A percentile compares a stretch with the other conserved stretches of the same genome.
phyloP scores from a whole-genome alignment of 73 alveolate genomes.

The Paraurostyla sp. region DNA sequence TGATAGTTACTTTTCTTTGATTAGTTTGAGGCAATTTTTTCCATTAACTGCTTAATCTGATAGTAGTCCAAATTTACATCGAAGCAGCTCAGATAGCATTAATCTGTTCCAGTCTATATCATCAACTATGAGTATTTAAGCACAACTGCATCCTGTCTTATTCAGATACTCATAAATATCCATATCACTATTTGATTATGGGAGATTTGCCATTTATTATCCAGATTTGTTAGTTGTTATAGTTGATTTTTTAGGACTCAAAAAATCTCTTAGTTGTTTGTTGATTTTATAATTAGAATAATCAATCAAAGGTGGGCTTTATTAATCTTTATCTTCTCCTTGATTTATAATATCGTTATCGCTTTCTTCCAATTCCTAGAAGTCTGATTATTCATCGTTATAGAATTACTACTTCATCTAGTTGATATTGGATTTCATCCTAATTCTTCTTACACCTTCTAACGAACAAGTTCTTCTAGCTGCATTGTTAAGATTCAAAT shows the following conservation, averaged over 20 bases:
- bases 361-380: too few species aligned
- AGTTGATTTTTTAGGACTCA: too few species aligned
- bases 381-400: not conserved
- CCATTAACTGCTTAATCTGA: constrained; percentile 61
- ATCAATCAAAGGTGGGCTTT: too few species aligned
- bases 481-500: too few species aligned
- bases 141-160: constrained; percentile 21
- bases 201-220: too few species aligned
- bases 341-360: too few species aligned
- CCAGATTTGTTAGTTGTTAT: too few species aligned
- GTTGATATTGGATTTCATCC: not conserved
- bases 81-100: not conserved
- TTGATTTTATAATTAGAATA: too few species aligned
- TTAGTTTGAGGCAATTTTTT: not conserved
- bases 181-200: not conserved
- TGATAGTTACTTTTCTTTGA: not conserved
- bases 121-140: constrained; percentile 52
- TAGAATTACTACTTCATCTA: not conserved
- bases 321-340: too few species aligned
- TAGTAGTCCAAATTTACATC: not conserved
- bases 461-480: not conserved
- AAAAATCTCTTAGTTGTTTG: too few species aligned
- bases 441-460: constrained; percentile 18
- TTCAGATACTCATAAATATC: not conserved
- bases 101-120: constrained; percentile 58